Base-by-base conservation (phyloP, 1,284 basidiomycete genomes). In the Trichosporon asahii region DNA sequence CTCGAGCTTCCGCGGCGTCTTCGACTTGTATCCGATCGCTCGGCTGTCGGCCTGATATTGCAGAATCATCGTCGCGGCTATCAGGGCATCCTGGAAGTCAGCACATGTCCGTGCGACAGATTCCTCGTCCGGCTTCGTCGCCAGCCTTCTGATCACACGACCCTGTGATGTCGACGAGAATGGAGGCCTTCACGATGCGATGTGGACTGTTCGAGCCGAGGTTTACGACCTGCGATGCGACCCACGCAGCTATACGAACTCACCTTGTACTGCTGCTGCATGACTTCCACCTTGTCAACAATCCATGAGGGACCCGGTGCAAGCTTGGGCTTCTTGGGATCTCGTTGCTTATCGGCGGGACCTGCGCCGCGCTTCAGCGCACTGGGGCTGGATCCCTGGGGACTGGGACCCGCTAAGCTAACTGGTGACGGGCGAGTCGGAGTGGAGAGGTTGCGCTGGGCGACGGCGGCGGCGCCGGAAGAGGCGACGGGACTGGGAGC, bases 211-310 rank as follows among this genome's bases (percentile, higher is more conserved):
- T 44, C 40, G 40, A 44, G 40, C 40, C 5, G 18, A 6, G 4
- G 3, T 44, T 18, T 15, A 12, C n/a, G 12, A 5, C 40, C n/a
- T 11, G 40, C 40, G 12, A 40, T 18, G 6, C 21, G 18, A 11
- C 29, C 31, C n/a, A 0, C 21, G 15, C 25, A n/a, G 15, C 14
- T 37, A 12, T 12, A 37, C 3, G 25, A n/a, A 68, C 73, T 5
- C 61, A 77, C 78, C 67, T 73, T 76, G 65, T 79, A 78, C 60
- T 73, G 67, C 37, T 46, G 29, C 68, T 77, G 72, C 73, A 79
- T 74, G 12, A 64, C 66, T 1, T 75, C 72, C 5, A 79, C 71
- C 67, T 71, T 72, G 4, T 68, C 65, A 0, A 73, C 64, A 44
- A 79, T 70, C 78, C 78, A 79, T 11, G 67, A 67, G 1, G 73